phyloP scores from a whole-genome alignment of 805 yeast genomes.

The Hanseniaspora occidentalis region DNA sequence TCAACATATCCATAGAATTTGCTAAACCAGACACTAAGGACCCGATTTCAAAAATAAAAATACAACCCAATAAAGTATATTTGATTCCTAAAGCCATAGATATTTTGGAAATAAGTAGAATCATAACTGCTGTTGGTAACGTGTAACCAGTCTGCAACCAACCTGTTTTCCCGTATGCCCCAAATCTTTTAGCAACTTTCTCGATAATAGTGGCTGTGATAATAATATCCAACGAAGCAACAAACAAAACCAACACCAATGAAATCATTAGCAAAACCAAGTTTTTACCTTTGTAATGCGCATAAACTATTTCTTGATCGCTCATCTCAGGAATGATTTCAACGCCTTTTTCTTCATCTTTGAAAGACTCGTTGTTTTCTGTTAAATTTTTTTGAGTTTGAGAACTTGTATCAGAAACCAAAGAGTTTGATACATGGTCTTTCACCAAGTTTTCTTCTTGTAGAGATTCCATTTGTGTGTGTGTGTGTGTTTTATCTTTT shows the following conservation, averaged over 20 bases:
- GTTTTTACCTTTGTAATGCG: constrained; percentile 5
- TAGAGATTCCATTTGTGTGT: too few relatives aligned
- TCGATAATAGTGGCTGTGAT: constrained; percentile 41
- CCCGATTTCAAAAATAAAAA: constrained; percentile 47
- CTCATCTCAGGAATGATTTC: background rate
- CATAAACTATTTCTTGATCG: background rate
- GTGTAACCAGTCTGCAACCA: constrained; percentile 48
- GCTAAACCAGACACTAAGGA: constrained; percentile 48
- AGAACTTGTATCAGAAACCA: too few relatives aligned
- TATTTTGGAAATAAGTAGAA: constrained; percentile 46
- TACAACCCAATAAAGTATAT: constrained; percentile 32
- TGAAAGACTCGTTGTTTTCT: too few relatives aligned
- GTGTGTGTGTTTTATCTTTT: too few relatives aligned
- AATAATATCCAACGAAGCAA: constrained; percentile 45
- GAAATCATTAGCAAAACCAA: constrained; percentile 10
- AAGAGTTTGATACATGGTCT: too few relatives aligned
- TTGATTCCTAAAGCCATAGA: constrained; percentile 49
- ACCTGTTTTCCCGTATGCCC: constrained; percentile 38
- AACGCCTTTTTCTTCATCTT: background rate
- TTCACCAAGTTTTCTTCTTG: too few relatives aligned
- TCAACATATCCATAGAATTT: constrained; percentile 41
- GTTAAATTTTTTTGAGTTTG: too few relatives aligned
- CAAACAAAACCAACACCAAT: constrained; percentile 15
- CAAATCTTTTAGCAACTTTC: constrained; percentile 36
- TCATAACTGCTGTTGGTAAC: constrained; percentile 39